These are phyloP conservation scores for Eruca vesicaria DNA, from an alignment of 441 rosid species.

Conservation along the genomic window DNA sequence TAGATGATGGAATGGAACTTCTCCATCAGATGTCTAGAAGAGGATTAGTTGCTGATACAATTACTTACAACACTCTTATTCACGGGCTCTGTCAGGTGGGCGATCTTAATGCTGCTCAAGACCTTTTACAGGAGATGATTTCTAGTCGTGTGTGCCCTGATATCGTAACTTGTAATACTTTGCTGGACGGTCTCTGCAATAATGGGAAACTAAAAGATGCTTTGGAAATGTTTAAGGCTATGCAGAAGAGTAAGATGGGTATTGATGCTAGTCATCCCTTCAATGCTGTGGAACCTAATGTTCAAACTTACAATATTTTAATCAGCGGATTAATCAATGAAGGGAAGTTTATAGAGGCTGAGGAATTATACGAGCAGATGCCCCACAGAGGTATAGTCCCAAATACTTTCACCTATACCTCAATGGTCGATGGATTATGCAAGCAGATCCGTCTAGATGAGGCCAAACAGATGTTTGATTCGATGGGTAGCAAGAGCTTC, in stretches of 20 bases:
- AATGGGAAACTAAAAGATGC: background rate
- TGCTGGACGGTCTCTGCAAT: background rate
- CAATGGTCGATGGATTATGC: background rate
- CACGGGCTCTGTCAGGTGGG: background rate
- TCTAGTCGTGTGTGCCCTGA: background rate
- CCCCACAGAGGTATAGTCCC: background rate
- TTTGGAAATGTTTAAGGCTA: background rate
- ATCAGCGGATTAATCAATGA: background rate
- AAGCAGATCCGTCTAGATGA: background rate
- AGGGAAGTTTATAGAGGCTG: background rate
- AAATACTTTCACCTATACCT: background rate
- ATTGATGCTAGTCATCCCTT: background rate
- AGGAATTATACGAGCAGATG: background rate
- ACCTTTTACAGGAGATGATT: background rate
- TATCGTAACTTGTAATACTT: background rate
- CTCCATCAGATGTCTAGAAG: background rate
- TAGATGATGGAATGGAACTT: background rate
- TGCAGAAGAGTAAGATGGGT: background rate
- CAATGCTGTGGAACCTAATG: background rate
- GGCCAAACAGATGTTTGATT: background rate
- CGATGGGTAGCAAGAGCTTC: background rate
- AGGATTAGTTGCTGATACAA: background rate
- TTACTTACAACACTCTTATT: background rate
- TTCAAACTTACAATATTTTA: background rate
- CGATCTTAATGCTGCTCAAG: background rate